Conservation (phyloP, 257 asterid species). For the Petunia secreta region DNA sequence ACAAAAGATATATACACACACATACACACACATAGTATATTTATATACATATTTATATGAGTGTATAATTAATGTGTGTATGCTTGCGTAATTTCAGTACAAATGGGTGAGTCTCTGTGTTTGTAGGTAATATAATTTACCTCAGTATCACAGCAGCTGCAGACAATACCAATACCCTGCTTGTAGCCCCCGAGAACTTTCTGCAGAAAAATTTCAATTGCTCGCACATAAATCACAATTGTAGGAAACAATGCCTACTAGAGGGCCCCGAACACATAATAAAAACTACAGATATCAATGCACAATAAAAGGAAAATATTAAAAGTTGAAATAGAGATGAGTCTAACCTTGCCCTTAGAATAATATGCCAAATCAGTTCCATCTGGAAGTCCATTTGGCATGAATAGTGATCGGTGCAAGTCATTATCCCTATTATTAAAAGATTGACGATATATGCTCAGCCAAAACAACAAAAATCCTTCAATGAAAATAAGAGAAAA, state of each 20-base stretch:
- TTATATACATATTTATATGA: not conserved
- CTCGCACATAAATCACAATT: slow-evolving; percentile 21
- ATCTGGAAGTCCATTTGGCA: slow-evolving; percentile 99
- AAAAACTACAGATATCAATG: not conserved
- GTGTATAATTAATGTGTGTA: not conserved
- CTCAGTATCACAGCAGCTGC: slow-evolving; percentile 87
- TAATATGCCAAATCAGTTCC: slow-evolving; percentile 94
- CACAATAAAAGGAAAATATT: too few relatives aligned
- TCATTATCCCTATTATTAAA: slow-evolving; percentile 80
- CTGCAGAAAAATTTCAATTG: slow-evolving; percentile 47
- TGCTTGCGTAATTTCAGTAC: not conserved
- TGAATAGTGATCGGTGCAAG: slow-evolving; percentile 81
- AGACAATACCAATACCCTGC: slow-evolving; percentile 90
- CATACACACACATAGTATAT: not conserved
- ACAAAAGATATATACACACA: not conserved
- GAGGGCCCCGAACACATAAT: slow-evolving; percentile 9
- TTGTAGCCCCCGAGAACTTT: slow-evolving; percentile 93
- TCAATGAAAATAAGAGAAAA: slow-evolving; percentile 24
- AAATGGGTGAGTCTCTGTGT: not conserved
- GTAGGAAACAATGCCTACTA: slow-evolving; percentile 22
- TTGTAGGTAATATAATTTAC: slow-evolving; percentile 36
- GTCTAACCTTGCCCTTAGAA: slow-evolving; percentile 92
- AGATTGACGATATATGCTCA: slow-evolving; percentile 22
- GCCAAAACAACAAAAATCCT: slow-evolving; percentile 15
- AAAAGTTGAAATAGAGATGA: not conserved